Evolutionary conservation across 495 filamentous ascomycete species (phyloP).

Genomic region (Staphylotrichum tortipilum): DNA sequence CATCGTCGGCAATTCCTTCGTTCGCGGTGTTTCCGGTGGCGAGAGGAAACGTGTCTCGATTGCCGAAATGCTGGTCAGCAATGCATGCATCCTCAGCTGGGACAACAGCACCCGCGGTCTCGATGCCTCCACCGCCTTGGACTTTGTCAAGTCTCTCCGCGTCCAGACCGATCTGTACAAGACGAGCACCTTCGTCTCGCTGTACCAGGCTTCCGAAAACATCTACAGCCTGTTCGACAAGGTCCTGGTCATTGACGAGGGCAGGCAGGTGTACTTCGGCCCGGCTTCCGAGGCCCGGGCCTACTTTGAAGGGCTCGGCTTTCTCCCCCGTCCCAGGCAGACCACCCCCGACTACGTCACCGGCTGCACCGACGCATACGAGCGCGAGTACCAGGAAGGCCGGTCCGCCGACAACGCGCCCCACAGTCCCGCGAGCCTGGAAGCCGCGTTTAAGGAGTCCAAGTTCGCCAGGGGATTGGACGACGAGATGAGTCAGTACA

Average conservation of each 20-base stretch:
- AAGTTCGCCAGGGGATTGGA: conserved; percentile 45
- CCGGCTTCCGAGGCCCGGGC: conserved; percentile 55
- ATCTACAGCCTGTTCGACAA: conserved; percentile 87
- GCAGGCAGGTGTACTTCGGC: conserved; percentile 74
- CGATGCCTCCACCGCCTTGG: conserved; percentile 74
- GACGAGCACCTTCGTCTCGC: conserved; percentile 67
- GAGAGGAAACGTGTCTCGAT: conserved; percentile 75
- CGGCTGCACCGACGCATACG: conserved; percentile 73
- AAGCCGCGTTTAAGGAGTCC: conserved; percentile 60
- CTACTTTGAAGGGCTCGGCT: conserved; percentile 80
- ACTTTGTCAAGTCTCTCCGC: conserved; percentile 61
- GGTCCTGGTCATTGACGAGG: conserved; percentile 72
- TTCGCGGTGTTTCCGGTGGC: conserved; percentile 79
- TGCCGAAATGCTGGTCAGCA: conserved; percentile 62
- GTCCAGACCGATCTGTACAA: conserved; percentile 73
- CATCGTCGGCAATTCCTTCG: conserved; percentile 69
- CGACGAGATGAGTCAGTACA: conserved; percentile 61
- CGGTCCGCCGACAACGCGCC: conserved; percentile 54
- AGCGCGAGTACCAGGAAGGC: conserved; percentile 65
- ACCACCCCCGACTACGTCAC: conserved; percentile 85
- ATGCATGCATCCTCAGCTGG: conserved; percentile 65
- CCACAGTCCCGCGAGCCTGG: conserved; percentile 53
- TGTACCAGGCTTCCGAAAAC: conserved; percentile 77
- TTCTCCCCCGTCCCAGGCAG: conserved; percentile 65
- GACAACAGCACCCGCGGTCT: conserved; percentile 81